Percentiles rank a stretch among this genome's conserved stretches.
phyloP scores from a whole-genome alignment of 176 grass and related monocot genomes.

The Eragrostis curvula region DNA sequence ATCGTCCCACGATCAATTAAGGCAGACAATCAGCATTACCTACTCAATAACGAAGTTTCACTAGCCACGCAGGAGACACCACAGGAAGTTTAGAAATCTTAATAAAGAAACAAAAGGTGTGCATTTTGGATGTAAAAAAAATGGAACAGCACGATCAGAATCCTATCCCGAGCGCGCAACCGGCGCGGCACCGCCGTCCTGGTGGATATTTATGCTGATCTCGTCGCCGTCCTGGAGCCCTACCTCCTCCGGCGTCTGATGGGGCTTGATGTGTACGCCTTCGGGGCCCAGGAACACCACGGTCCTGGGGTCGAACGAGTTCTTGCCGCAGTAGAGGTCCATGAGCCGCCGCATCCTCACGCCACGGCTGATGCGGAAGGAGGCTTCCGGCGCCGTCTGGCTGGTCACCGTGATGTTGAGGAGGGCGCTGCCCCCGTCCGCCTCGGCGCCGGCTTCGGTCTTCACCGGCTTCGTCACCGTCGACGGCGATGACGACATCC shows the following conservation, averaged over 20 bases:
- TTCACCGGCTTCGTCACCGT: constrained; percentile 3
- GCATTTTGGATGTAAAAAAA: too few relatives aligned
- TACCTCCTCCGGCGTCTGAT: neutral
- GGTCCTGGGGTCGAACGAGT: constrained; percentile 10
- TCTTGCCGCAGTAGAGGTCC: constrained; percentile 24
- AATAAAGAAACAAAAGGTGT: too few relatives aligned
- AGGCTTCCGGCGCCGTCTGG: neutral
- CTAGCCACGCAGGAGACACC: too few relatives aligned
- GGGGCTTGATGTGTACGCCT: neutral
- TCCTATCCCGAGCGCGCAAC: neutral
- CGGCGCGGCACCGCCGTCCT: neutral
- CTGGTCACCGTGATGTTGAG: constrained; percentile 27
- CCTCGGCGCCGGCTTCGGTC: neutral
- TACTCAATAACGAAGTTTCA: too few relatives aligned
- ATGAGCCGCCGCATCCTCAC: neutral
- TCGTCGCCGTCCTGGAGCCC: constrained; percentile 26
- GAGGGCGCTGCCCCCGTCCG: neutral
- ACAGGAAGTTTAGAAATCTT: too few relatives aligned
- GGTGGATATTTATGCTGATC: neutral
- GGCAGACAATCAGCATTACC: too few relatives aligned
- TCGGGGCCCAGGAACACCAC: neutral
- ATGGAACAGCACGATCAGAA: too few relatives aligned
- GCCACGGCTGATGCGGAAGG: constrained; percentile 2
- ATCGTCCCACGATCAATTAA: too few relatives aligned
- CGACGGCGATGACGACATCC: neutral